Percentiles rank a stretch among this genome's conserved stretches.
phyloP scores from a whole-genome alignment of 495 filamentous ascomycete species.

The Aspergillus mulundensis region DNA sequence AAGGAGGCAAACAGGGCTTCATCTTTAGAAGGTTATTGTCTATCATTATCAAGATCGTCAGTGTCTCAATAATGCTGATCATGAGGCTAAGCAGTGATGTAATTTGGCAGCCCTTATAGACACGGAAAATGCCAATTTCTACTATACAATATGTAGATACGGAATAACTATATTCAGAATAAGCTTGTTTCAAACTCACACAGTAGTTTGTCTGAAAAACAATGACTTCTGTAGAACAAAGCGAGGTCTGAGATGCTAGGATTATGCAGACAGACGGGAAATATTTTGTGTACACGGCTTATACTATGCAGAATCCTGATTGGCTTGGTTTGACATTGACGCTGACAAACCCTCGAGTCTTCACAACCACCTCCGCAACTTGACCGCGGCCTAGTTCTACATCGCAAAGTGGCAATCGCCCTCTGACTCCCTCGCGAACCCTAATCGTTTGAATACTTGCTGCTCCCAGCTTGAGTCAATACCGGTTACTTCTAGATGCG shows the following conservation, averaged over 20 bases:
- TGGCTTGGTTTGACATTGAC: neutral
- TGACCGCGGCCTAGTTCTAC: neutral
- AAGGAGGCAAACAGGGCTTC: no score
- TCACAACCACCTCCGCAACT: neutral
- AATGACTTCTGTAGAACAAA: neutral
- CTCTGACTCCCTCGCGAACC: no score
- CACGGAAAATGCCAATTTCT: neutral
- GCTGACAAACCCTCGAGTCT: neutral
- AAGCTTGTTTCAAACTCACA: neutral
- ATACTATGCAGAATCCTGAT: neutral
- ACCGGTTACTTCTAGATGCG: slow-evolving; percentile 23
- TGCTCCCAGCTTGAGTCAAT: neutral
- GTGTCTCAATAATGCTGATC: neutral
- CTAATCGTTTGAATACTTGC: neutral
- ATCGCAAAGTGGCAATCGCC: no score
- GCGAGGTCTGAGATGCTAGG: neutral
- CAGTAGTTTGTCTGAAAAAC: neutral
- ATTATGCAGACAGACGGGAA: neutral
- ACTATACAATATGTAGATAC: neutral
- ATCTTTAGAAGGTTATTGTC: neutral
- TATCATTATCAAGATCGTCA: slow-evolving; percentile 8
- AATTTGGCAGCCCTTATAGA: neutral
- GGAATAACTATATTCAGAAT: neutral
- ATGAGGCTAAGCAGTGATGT: slow-evolving; percentile 12
- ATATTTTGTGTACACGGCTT: neutral